A percentile compares a stretch with the other conserved stretches of the same genome.
Evolutionary conservation across 768 basidiomycete genomes (phyloP).

Genomic region (Boletus fagicola): DNA sequence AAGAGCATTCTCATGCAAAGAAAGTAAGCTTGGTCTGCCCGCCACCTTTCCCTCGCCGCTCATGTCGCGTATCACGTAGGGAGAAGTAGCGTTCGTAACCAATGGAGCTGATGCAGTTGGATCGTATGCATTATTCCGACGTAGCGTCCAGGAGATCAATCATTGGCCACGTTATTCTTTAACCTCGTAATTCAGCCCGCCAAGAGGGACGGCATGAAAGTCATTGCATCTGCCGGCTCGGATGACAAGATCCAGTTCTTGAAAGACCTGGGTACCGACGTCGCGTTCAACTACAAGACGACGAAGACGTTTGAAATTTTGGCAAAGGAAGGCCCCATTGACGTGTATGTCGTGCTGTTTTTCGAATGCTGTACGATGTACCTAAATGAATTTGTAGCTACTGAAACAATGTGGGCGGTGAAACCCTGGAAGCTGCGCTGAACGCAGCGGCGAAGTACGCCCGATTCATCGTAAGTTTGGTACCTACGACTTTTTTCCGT

Average conservation of each 20-base stretch:
- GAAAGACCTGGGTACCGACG: not conserved
- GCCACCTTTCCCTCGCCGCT: not conserved
- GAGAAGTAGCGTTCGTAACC: not conserved
- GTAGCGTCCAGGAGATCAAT: not conserved
- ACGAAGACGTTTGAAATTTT: not conserved
- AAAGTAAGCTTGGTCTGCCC: not conserved
- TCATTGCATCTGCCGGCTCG: not conserved
- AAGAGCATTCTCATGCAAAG: not conserved
- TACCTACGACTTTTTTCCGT: not conserved
- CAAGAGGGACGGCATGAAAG: not conserved
- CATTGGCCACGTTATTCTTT: too few relatives aligned
- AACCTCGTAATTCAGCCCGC: not conserved
- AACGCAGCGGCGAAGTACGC: not conserved
- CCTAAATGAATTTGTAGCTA: not conserved
- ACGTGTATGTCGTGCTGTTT: not conserved
- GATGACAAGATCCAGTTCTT: not conserved
- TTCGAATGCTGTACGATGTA: not conserved
- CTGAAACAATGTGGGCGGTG: not conserved
- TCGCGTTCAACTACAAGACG: not conserved
- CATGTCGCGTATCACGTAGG: too few relatives aligned
- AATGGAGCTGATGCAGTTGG: not conserved
- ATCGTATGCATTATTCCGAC: not conserved
- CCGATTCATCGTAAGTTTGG: not conserved
- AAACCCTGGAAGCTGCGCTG: not conserved
- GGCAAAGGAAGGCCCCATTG: not conserved